These are phyloP conservation scores for Nadsonia fulvescens DNA, from an alignment of 805 yeast genomes.

Conservation along the genomic window DNA sequence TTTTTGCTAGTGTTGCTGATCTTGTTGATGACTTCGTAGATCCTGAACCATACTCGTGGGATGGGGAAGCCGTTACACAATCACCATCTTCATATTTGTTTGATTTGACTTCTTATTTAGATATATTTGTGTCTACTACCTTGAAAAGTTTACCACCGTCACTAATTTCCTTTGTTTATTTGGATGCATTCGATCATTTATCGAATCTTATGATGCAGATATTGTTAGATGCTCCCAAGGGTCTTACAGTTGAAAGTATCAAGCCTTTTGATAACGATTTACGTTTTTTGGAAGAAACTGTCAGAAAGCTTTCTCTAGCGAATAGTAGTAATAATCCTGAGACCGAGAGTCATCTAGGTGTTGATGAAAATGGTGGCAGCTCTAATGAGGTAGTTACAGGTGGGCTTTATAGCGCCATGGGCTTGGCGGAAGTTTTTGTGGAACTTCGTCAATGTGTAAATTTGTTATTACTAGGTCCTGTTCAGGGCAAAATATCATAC, in stretches of 20 bases:
- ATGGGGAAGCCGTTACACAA: conserved; percentile 27
- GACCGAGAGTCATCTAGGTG: too few species aligned
- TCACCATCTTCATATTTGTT: conserved; percentile 61
- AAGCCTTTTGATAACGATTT: conserved; percentile 67
- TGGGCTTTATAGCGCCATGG: too few species aligned
- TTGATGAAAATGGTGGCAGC: too few species aligned
- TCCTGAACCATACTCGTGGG: conserved; percentile 77
- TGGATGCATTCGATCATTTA: conserved; percentile 73
- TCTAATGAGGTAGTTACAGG: too few species aligned
- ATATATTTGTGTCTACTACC: conserved; percentile 71
- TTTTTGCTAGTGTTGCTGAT: conserved; percentile 67
- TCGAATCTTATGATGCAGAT: conserved; percentile 50
- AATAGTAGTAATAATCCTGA: too few species aligned
- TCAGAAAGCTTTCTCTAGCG: too few species aligned
- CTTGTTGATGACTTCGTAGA: conserved; percentile 68
- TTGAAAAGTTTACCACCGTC: conserved; percentile 65
- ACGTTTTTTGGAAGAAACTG: conserved; percentile 43
- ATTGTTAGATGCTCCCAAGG: conserved; percentile 33
- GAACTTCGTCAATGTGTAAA: conserved; percentile 70
- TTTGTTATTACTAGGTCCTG: conserved; percentile 40
- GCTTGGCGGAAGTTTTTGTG: too few species aligned
- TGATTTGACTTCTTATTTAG: conserved; percentile 73
- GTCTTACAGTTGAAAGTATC: conserved; percentile 38
- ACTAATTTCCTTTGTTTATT: conserved; percentile 60
- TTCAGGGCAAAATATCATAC: conserved; percentile 47